Evolutionary conservation across 305 asterid genomes (phyloP), one percentile per base, ranked within the genome.

Genomic region (Solanum hybrid): DNA sequence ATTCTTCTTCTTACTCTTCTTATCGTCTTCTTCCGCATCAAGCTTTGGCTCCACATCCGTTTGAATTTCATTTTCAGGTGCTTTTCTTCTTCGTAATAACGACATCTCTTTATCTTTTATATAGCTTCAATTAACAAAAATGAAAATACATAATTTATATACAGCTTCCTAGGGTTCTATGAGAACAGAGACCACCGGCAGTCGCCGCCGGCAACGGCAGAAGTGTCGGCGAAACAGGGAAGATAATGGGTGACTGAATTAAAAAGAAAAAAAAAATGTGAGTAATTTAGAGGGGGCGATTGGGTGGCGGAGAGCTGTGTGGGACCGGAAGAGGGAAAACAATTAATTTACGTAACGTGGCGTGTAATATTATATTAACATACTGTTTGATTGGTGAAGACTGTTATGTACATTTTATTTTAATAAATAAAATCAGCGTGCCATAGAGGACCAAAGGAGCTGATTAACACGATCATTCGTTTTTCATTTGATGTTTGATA

Each of bases 21-120:
- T 86, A 61, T 87, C 92, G 3, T 89, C 90, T 57, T 90, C 93
- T 87, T 91, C 93, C 1, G 76, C 79, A 18, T 87, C 90, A 28
- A 90, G 64, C 39, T 92, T 93, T 42, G 93, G 89, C 87, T 91
- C 94, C 87, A 93, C 91, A 74, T 67, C 57, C 40, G 79, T 91
- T 29, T 91, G 40, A 42, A 89, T 34, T 46, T 93, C 94, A 76
- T 57, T 92, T 85, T 90, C 98, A 18, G 93, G 39, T 34, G 86
- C 90, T 89, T 90, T 94, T 89, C 96, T 95, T 94, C 96, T 91
- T 79, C 98, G 92, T 89, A 95, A 86, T 89, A 93, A 87, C 71
- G 90, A 57, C 90, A 88, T 88, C 75, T 22, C 36, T 37, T 42
- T 28, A 82, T 82, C n/a, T 4, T 28, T 16, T 81, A 4, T 82